These are phyloP conservation scores for Cyclospora cayetanensis DNA, from an alignment of 169 alveolate species.

Conservation along the genomic window DNA sequence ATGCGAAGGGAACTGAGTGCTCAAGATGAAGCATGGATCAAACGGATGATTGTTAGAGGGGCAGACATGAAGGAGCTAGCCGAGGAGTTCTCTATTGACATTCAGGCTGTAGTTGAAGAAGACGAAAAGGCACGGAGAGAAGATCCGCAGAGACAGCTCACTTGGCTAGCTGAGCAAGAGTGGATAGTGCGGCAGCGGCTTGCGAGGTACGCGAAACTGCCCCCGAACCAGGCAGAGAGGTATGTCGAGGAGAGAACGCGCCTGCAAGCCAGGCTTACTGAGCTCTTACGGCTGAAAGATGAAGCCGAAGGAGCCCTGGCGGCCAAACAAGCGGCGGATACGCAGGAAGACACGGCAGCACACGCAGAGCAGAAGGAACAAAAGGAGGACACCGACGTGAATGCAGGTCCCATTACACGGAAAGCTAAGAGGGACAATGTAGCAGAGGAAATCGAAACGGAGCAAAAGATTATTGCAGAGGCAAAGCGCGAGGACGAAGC, in stretches of 20 bases:
- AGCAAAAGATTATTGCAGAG: background rate
- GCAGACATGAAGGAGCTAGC: constrained; percentile 22
- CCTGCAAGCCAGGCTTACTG: background rate
- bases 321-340: background rate
- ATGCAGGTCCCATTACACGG: background rate
- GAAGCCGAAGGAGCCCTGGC: background rate
- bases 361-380: background rate
- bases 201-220: background rate
- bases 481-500: background rate
- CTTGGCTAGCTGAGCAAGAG: background rate
- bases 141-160: background rate
- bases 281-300: background rate
- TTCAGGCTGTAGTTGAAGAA: background rate
- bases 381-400: background rate
- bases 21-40: constrained; percentile 31
- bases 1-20: constrained; percentile 27
- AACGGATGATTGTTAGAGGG: constrained; percentile 20
- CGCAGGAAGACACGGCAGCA: background rate
- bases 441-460: background rate
- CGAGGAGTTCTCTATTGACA: background rate
- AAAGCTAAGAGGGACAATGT: background rate
- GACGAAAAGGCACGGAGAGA: background rate
- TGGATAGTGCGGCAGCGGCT: background rate
- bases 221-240: background rate
- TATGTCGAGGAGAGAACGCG: background rate